A percentile compares a stretch with the other conserved stretches of the same genome.
These are phyloP conservation scores for Chlorella sp. DNA, from an alignment of 139 green algal genomes.

Conservation along the genomic window DNA sequence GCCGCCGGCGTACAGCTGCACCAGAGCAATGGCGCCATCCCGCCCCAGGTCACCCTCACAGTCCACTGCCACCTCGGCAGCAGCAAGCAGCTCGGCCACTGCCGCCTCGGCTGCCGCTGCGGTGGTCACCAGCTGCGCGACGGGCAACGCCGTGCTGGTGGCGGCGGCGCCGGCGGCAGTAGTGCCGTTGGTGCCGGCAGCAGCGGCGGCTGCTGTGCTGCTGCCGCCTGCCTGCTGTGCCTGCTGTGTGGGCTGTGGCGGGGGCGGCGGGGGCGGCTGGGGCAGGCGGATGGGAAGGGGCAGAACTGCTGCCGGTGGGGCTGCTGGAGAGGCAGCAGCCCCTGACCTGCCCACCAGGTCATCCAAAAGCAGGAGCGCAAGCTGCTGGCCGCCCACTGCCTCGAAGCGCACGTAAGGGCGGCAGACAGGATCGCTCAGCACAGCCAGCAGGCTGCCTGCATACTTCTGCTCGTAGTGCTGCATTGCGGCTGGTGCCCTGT, in stretches of 20 bases:
- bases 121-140: not conserved
- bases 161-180: not conserved
- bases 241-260: not conserved
- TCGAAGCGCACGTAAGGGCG: not conserved
- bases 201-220: not conserved
- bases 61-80: conserved; percentile 18
- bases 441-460: not conserved
- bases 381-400: not conserved
- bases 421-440: not conserved
- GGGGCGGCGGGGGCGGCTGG: not conserved
- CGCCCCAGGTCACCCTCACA: conserved; percentile 12
- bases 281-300: not conserved
- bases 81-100: not conserved
- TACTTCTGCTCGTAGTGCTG: not conserved
- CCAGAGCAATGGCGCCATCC: not conserved
- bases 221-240: not conserved
- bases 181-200: not conserved
- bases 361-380: not conserved
- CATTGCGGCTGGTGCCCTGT: not conserved
- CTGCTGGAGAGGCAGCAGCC: not conserved
- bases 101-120: not conserved
- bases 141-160: not conserved
- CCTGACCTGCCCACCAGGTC: not conserved
- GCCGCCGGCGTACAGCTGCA: conserved; percentile 3
- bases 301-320: not conserved